Evolutionary conservation across 148 eudicot genomes (phyloP).

Genomic region (Cornus florida): DNA sequence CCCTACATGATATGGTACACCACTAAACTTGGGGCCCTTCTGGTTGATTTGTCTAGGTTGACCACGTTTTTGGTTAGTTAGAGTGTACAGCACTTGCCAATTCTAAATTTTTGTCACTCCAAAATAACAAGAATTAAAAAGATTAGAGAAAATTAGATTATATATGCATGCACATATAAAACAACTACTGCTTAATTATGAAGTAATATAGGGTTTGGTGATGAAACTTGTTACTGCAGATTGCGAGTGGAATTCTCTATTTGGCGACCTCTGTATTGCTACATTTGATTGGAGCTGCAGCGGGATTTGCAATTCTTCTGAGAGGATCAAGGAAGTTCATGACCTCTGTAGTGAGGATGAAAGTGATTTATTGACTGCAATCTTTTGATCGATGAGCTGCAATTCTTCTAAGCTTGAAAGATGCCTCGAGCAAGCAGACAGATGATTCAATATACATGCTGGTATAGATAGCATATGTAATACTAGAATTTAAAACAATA

Average conservation of each 20-base stretch:
- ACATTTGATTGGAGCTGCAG: constrained; percentile 50
- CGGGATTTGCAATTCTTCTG: constrained; percentile 42
- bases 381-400: not conserved
- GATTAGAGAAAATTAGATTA: too few relatives aligned
- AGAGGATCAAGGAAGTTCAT: constrained; percentile 58
- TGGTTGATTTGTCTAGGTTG: too few relatives aligned
- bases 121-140: too few relatives aligned
- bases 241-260: constrained; percentile 5
- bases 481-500: too few relatives aligned
- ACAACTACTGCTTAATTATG: not conserved
- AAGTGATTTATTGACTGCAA: constrained; percentile 9
- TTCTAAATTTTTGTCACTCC: too few relatives aligned
- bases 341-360: constrained; percentile 49
- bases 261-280: constrained; percentile 37
- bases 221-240: not conserved
- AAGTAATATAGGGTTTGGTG: not conserved
- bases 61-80: too few relatives aligned
- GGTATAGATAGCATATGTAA: not conserved
- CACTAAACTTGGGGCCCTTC: too few relatives aligned
- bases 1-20: too few relatives aligned
- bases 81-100: too few relatives aligned
- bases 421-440: not conserved
- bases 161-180: not conserved
- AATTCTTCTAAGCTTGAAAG: not conserved
- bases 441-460: not conserved